Evolutionary conservation across 202 grass and related monocot species (phyloP).

Genomic region (Musa balbisiana): DNA sequence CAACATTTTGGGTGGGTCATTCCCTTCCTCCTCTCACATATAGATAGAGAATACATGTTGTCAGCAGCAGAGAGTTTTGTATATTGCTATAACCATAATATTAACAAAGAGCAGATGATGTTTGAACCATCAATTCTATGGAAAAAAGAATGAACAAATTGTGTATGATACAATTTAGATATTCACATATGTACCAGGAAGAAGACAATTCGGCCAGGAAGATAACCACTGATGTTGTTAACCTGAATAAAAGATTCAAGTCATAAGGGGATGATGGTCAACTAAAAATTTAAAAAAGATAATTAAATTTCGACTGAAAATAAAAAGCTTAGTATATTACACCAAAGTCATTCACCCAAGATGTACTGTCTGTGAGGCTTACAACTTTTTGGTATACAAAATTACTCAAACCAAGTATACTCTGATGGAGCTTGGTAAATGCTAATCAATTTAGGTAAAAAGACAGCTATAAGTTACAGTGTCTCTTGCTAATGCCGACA

Average conservation of each 20-base stretch:
- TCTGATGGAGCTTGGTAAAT: neutral
- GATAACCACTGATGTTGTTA: slow-evolving; percentile 92
- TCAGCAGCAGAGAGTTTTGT: no score
- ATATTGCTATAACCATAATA: no score
- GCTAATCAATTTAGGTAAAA: neutral
- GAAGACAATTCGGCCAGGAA: slow-evolving; percentile 95
- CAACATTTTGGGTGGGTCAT: neutral
- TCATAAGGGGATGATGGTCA: neutral
- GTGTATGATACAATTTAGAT: neutral
- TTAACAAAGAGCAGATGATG: no score
- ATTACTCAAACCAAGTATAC: neutral
- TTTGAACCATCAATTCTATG: no score
- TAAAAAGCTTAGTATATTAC: neutral
- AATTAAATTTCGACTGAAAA: neutral
- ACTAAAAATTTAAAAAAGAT: slow-evolving; percentile 13
- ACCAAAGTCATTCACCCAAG: no score
- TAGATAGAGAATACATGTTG: no score
- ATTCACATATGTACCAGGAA: slow-evolving; percentile 60
- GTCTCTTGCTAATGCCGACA: neutral
- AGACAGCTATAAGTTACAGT: neutral
- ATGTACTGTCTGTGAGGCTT: no score
- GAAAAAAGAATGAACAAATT: slow-evolving; percentile 1
- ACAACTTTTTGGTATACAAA: no score
- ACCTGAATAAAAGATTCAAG: slow-evolving; percentile 45
- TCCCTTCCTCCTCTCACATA: neutral